Conservation (phyloP, 495 filamentous ascomycete genomes). For the Penicillium taxi region DNA sequence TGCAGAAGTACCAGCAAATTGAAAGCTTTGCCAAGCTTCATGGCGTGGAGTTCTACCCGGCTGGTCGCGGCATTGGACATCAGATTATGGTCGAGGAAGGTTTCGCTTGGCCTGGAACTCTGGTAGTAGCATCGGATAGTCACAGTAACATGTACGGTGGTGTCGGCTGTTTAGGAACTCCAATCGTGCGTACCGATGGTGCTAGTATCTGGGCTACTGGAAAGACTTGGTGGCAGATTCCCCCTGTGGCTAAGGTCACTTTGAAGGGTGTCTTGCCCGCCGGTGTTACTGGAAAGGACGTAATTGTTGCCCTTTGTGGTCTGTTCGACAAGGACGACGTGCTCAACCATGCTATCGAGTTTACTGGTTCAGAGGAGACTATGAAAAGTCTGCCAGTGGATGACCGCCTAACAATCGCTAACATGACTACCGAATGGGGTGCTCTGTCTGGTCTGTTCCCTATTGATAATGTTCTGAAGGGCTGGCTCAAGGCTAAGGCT, state of each 20-base stretch:
- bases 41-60: conserved; percentile 76
- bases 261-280: conserved; percentile 65
- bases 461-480: conserved; percentile 61
- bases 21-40: conserved; percentile 79
- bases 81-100: conserved; percentile 87
- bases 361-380: conserved; percentile 71
- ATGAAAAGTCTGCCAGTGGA: conserved; percentile 68
- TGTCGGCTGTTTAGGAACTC: conserved; percentile 46
- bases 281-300: conserved; percentile 91
- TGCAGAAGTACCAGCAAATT: conserved; percentile 79
- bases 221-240: conserved; percentile 83
- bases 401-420: conserved; percentile 74
- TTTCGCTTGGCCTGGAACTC: conserved; percentile 73
- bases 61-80: conserved; percentile 78
- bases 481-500: conserved; percentile 75
- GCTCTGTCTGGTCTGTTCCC: conserved; percentile 78
- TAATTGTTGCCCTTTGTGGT: conserved; percentile 84
- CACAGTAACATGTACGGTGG: conserved; percentile 94
- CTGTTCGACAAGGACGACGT: conserved; percentile 87
- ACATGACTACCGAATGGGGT: conserved; percentile 97
- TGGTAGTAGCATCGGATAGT: conserved; percentile 74
- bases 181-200: conserved; percentile 81
- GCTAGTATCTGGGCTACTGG: conserved; percentile 82
- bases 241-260: conserved; percentile 72
- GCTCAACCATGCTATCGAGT: conserved; percentile 88